These are phyloP conservation scores for Arthrobotrys conoides DNA, from an alignment of 2,329 filamentous ascomycete genomes.

Conservation along the genomic window DNA sequence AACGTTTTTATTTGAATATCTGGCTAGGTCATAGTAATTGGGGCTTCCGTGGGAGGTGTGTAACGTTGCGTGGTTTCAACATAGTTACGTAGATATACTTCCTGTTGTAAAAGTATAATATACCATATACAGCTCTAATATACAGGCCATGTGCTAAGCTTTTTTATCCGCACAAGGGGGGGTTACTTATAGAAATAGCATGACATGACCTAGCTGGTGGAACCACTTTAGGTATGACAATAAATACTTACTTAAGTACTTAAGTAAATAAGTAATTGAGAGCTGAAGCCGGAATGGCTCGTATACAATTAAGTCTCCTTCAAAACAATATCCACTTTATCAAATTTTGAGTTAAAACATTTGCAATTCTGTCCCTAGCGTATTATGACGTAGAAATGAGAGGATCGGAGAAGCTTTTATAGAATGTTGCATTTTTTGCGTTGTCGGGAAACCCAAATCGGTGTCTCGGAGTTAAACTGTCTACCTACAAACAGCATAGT, in stretches of 20 bases:
- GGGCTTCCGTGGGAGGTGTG: not conserved
- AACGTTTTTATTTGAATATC: not conserved
- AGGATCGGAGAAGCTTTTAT: not conserved
- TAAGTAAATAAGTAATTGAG: no score
- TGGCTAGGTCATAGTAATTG: not conserved
- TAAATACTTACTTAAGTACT: no score
- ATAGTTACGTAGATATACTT: not conserved
- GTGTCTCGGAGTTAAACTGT: not conserved
- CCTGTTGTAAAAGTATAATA: no score
- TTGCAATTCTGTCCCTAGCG: not conserved
- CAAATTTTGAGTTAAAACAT: no score
- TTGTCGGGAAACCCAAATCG: not conserved
- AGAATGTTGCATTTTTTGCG: conserved; percentile 28
- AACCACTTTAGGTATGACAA: no score
- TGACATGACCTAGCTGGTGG: no score
- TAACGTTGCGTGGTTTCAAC: not conserved
- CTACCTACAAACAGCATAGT: not conserved
- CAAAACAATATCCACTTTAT: not conserved
- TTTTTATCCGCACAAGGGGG: not conserved
- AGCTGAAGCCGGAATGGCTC: no score
- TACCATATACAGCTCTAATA: not conserved
- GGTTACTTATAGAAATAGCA: no score
- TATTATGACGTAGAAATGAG: not conserved
- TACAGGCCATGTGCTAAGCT: not conserved
- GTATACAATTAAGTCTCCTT: no score